phyloP scores from a whole-genome alignment of 2,329 filamentous ascomycete species.

The Annulohypoxylon truncatum region DNA sequence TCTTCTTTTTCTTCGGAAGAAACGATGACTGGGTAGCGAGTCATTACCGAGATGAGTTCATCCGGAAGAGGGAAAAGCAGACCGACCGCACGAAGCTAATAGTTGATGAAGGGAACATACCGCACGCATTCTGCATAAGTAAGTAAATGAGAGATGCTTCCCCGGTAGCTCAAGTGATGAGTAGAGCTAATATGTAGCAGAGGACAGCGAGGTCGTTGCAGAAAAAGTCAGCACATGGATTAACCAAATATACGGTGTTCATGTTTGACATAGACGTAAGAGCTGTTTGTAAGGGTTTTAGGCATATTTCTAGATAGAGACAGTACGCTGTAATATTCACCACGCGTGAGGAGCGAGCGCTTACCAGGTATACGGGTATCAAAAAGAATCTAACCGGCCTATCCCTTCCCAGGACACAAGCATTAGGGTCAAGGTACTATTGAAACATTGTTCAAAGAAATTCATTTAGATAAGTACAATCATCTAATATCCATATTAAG shows the following conservation, averaged over 20 bases:
- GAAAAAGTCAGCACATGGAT: conserved; percentile 62
- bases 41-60: conserved; percentile 66
- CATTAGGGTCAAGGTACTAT: too few species aligned
- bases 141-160: conserved; percentile 44
- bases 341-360: too few species aligned
- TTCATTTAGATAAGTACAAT: background rate
- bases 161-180: background rate
- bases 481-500: background rate
- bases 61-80: conserved; percentile 54
- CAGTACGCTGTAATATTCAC: too few species aligned
- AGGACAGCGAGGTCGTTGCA: conserved; percentile 61
- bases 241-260: conserved; percentile 60
- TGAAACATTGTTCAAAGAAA: background rate
- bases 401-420: too few species aligned
- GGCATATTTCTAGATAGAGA: too few species aligned
- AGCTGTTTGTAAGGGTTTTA: too few species aligned
- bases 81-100: conserved; percentile 59
- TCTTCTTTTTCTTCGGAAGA: conserved; percentile 70
- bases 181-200: conserved; percentile 43
- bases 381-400: too few species aligned
- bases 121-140: conserved; percentile 72
- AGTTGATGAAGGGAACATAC: conserved; percentile 66
- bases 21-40: conserved; percentile 73
- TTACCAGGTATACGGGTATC: too few species aligned
- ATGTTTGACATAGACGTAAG: too few species aligned